A percentile compares a stretch with the other conserved stretches of the same genome.
These are phyloP conservation scores for Orobanche coerulescens DNA, from an alignment of 257 asterid genomes.

Conservation along the genomic window DNA sequence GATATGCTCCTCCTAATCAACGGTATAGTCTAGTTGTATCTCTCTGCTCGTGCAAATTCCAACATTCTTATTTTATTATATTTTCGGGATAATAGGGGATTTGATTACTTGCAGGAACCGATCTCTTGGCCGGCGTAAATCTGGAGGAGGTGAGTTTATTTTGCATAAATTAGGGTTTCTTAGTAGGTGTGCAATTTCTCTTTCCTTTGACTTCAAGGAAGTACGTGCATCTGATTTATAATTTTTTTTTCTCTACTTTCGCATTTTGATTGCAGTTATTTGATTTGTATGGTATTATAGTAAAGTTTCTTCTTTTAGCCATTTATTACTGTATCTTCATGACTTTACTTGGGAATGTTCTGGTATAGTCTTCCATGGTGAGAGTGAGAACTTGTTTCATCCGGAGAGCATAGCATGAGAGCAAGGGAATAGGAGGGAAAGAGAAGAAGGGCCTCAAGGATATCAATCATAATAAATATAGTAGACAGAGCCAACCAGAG, in stretches of 20 bases:
- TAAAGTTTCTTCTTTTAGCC: neutral
- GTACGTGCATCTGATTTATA: neutral
- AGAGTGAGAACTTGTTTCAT: too few species aligned
- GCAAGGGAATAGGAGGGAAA: too few species aligned
- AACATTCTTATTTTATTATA: neutral
- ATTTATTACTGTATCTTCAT: constrained; percentile 2
- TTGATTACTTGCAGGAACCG: constrained; percentile 66
- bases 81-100: constrained; percentile 16
- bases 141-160: constrained; percentile 70
- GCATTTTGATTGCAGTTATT: neutral
- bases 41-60: neutral
- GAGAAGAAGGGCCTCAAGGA: too few species aligned
- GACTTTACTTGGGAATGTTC: neutral
- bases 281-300: neutral
- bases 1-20: constrained; percentile 91
- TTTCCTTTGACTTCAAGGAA: neutral
- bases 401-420: too few species aligned
- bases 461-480: too few species aligned
- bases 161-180: constrained; percentile 20
- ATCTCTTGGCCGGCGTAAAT: constrained; percentile 80
- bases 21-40: constrained; percentile 33
- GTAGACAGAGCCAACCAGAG: too few species aligned
- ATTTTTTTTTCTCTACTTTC: neutral
- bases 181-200: neutral
- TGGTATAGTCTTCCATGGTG: neutral